phyloP scores from a whole-genome alignment of 768 basidiomycete species.

The Mycena epipterygia region DNA sequence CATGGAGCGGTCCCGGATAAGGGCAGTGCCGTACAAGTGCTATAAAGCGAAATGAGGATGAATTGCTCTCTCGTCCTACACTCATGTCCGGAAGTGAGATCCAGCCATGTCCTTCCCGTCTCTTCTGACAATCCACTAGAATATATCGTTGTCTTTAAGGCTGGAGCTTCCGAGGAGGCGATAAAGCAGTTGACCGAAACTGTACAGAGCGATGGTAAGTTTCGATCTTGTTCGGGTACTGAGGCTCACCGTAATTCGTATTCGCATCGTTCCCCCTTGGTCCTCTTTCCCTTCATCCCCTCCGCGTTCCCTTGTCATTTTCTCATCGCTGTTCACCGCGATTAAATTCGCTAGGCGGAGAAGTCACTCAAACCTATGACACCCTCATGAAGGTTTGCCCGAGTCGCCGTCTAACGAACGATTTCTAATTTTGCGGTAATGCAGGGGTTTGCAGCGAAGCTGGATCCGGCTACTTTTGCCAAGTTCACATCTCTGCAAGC shows the following conservation, averaged over 20 bases:
- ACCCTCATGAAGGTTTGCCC: constrained; percentile 52
- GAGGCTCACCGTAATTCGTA: background rate
- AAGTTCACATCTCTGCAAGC: constrained; percentile 43
- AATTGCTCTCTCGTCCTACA: background rate
- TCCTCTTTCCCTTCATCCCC: too few species aligned
- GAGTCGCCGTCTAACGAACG: background rate
- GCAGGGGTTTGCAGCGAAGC: constrained; percentile 61
- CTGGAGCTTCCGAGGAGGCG: constrained; percentile 52
- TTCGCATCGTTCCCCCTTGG: too few species aligned
- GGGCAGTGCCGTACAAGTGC: too few species aligned
- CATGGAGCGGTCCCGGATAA: background rate
- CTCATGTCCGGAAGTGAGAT: constrained; percentile 33
- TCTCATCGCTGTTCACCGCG: too few species aligned
- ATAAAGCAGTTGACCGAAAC: constrained; percentile 57
- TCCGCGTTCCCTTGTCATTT: too few species aligned
- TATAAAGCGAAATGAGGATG: too few species aligned
- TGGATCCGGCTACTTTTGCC: constrained; percentile 48
- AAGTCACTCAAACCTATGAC: constrained; percentile 56
- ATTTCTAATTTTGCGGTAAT: background rate
- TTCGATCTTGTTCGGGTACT: constrained; percentile 26
- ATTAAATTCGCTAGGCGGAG: constrained; percentile 52
- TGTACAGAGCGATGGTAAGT: constrained; percentile 52
- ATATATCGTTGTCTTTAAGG: constrained; percentile 72
- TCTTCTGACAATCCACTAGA: constrained; percentile 43
- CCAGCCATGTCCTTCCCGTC: background rate